Evolutionary conservation across 1,139 yeast species (phyloP).

Genomic region (Saccharomyces pastorianus): DNA sequence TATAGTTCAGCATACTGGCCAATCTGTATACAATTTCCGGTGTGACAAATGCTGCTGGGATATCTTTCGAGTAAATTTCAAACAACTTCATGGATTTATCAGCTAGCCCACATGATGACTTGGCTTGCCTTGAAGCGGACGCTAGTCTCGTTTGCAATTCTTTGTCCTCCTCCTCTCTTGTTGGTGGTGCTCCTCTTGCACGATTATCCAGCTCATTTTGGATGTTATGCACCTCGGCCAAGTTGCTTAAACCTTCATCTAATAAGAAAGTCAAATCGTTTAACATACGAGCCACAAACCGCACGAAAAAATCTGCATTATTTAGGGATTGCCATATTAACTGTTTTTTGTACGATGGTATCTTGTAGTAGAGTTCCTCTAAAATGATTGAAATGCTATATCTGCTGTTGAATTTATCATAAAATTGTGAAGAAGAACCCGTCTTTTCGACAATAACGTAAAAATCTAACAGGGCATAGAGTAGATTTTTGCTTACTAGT

Average conservation of each 20-base stretch:
- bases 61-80: constrained; percentile 73
- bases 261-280: constrained; percentile 87
- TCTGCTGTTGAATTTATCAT: constrained; percentile 89
- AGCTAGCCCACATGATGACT: constrained; percentile 73
- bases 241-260: constrained; percentile 81
- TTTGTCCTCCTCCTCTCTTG: constrained; percentile 46
- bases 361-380: constrained; percentile 69
- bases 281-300: constrained; percentile 88
- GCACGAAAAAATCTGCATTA: constrained; percentile 73
- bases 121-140: constrained; percentile 68
- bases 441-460: constrained; percentile 95
- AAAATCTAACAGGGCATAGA: constrained; percentile 78
- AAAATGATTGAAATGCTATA: constrained; percentile 78
- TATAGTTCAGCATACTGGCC: constrained; percentile 93
- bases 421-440: constrained; percentile 90
- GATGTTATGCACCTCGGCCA: constrained; percentile 66
- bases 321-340: constrained; percentile 57
- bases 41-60: constrained; percentile 78
- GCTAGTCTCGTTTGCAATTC: constrained; percentile 52
- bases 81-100: constrained; percentile 76
- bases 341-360: constrained; percentile 57
- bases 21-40: constrained; percentile 88
- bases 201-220: constrained; percentile 49
- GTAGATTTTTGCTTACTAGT: constrained; percentile 54
- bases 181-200: constrained; percentile 37